Percentiles rank a stretch among this genome's conserved stretches.
phyloP scores from a whole-genome alignment of 2,329 filamentous ascomycete genomes.

The Alternaria novae-zelandiae region DNA sequence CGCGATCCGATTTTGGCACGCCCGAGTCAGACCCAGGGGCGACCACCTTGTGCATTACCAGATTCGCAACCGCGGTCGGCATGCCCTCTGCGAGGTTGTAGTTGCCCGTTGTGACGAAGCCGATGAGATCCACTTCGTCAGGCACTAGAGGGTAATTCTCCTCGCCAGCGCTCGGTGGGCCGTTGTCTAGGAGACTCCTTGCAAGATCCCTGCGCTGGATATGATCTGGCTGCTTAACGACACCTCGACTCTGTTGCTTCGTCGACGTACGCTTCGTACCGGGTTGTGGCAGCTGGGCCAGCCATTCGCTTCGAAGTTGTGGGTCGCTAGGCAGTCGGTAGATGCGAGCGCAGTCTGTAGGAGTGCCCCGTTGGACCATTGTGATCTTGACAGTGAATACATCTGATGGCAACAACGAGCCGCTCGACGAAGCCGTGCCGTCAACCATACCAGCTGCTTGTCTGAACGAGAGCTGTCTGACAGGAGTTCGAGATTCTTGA shows the following conservation, averaged over 20 bases:
- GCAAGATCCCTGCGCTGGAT: conserved; percentile 32
- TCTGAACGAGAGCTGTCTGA: conserved; percentile 28
- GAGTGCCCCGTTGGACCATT: conserved; percentile 73
- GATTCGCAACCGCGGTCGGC: conserved; percentile 75
- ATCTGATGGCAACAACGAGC: conserved; percentile 12
- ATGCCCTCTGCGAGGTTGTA: conserved; percentile 80
- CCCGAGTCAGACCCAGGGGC: conserved; percentile 45
- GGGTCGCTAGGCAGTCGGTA: conserved; percentile 76
- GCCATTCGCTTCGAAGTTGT: conserved; percentile 73
- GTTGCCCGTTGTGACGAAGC: conserved; percentile 87
- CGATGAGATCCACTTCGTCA: conserved; percentile 75
- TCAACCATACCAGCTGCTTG: conserved; percentile 37
- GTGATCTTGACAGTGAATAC: conserved; percentile 70
- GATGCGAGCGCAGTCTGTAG: conserved; percentile 75
- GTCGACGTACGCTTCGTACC: conserved; percentile 11
- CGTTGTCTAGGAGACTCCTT: conserved; percentile 27
- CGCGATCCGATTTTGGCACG: conserved; percentile 42
- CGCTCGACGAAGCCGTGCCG: background rate
- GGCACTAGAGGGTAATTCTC: conserved; percentile 72
- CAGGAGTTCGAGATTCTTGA: conserved; percentile 23
- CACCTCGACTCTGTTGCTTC: conserved; percentile 13
- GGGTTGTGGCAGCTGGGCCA: conserved; percentile 61
- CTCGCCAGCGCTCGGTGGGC: conserved; percentile 33
- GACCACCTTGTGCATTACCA: conserved; percentile 67
- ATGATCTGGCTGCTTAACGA: conserved; percentile 27